These are phyloP conservation scores for Fraxinus angustifolia DNA, from an alignment of 305 asterid genomes.

Conservation along the genomic window DNA sequence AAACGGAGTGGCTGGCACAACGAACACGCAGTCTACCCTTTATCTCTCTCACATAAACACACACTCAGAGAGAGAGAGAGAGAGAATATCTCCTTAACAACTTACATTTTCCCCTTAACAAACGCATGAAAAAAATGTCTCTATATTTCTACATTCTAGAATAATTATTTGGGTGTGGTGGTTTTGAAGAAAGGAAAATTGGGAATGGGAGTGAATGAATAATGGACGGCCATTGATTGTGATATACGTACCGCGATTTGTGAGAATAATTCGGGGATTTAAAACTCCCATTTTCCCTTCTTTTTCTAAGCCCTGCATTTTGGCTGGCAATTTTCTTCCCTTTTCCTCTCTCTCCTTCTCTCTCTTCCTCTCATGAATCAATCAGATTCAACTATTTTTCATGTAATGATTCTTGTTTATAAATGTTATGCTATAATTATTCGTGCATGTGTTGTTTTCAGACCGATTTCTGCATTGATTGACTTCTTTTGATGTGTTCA, in stretches of 20 bases:
- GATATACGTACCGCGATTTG: conserved; percentile 25
- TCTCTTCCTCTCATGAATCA: background rate
- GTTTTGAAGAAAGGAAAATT: conserved; percentile 13
- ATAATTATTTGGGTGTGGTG: conserved; percentile 1
- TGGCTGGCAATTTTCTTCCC: conserved; percentile 26
- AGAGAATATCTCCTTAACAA: background rate
- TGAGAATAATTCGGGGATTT: conserved; percentile 19
- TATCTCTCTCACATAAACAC: background rate
- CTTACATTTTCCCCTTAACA: background rate
- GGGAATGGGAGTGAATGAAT: conserved; percentile 9
- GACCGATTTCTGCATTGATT: background rate
- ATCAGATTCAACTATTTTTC: background rate
- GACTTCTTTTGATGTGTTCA: background rate
- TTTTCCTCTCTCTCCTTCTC: background rate
- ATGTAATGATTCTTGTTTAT: background rate
- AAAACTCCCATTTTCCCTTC: conserved; percentile 14
- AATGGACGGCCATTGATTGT: conserved; percentile 37
- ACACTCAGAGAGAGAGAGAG: background rate
- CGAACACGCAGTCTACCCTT: background rate
- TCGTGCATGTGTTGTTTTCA: background rate
- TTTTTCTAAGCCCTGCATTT: conserved; percentile 34
- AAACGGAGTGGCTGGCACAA: conserved; percentile 11
- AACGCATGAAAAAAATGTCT: background rate
- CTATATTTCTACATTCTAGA: background rate
- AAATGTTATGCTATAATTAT: background rate